Conservation (phyloP, 495 filamentous ascomycete genomes). For the Bombardia bombarda region DNA sequence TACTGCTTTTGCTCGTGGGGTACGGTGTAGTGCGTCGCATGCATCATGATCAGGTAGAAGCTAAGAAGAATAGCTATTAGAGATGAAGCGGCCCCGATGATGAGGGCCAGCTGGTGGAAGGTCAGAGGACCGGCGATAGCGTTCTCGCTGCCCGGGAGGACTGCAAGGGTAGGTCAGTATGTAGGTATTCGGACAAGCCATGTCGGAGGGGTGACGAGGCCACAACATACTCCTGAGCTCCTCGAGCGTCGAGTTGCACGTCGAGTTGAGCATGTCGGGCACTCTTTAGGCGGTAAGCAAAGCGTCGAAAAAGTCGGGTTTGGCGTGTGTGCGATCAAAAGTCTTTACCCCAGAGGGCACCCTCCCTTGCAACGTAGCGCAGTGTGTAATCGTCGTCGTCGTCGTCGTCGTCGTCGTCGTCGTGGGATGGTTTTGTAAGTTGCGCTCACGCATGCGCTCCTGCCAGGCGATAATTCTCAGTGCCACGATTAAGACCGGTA, state of each 20-base stretch:
- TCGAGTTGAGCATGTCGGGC: conserved; percentile 27
- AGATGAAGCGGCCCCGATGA: conserved; percentile 46
- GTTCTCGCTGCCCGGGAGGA: conserved; percentile 27
- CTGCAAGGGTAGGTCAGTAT: background rate
- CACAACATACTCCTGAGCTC: conserved; percentile 44
- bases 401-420: background rate
- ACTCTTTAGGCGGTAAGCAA: too few species aligned
- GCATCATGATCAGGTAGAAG: conserved; percentile 60
- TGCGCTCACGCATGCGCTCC: too few species aligned
- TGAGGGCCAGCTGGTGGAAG: conserved; percentile 48
- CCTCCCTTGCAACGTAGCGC: too few species aligned
- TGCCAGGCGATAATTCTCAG: too few species aligned
- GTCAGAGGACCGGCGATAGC: conserved; percentile 38
- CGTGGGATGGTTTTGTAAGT: too few species aligned
- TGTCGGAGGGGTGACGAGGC: background rate
- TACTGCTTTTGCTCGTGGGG: conserved; percentile 76
- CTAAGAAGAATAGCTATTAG: conserved; percentile 48
- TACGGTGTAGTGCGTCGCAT: conserved; percentile 77
- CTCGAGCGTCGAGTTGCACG: conserved; percentile 48
- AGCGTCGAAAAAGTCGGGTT: too few species aligned
- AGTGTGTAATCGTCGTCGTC: background rate
- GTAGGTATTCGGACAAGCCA: too few species aligned
- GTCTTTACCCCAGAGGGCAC: too few species aligned
- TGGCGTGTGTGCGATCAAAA: too few species aligned
- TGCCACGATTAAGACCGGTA: too few species aligned